phyloP scores from a whole-genome alignment of 768 basidiomycete species.

The Sarcomyxa edulis region DNA sequence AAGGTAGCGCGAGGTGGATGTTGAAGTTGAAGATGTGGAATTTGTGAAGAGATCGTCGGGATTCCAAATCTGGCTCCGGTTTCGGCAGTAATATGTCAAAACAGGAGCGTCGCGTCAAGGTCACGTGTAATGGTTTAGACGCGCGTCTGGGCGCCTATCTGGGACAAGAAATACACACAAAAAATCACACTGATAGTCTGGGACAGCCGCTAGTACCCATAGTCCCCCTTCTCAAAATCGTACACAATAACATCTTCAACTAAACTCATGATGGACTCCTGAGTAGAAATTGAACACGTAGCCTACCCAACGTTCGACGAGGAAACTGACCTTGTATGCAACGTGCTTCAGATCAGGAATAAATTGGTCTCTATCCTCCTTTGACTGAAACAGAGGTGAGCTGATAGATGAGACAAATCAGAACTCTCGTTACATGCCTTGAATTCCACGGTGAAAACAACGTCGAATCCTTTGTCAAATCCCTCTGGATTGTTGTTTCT shows the following conservation, averaged over 20 bases:
- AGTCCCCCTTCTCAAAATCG: background rate
- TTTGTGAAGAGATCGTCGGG: too few relatives aligned
- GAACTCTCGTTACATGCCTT: background rate
- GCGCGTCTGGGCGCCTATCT: too few relatives aligned
- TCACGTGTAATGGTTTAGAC: too few relatives aligned
- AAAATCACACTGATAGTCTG: too few relatives aligned
- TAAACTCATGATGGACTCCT: background rate
- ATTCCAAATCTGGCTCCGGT: too few relatives aligned
- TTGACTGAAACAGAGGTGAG: background rate
- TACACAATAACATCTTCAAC: background rate
- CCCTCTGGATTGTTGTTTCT: background rate
- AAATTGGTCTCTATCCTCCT: background rate
- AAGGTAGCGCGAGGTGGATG: slow-evolving; percentile 16
- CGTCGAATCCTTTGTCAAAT: slow-evolving; percentile 1
- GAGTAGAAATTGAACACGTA: background rate
- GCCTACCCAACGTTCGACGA: background rate
- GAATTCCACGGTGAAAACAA: slow-evolving; percentile 1
- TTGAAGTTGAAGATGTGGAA: background rate
- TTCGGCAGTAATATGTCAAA: too few relatives aligned
- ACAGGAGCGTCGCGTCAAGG: too few relatives aligned
- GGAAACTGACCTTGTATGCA: slow-evolving; percentile 1
- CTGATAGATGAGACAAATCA: background rate
- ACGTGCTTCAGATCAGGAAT: background rate
- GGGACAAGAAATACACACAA: too few relatives aligned
- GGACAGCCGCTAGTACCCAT: background rate